These are phyloP conservation scores for Volvariella surrecta DNA, from an alignment of 1,284 basidiomycete genomes.

Conservation along the genomic window DNA sequence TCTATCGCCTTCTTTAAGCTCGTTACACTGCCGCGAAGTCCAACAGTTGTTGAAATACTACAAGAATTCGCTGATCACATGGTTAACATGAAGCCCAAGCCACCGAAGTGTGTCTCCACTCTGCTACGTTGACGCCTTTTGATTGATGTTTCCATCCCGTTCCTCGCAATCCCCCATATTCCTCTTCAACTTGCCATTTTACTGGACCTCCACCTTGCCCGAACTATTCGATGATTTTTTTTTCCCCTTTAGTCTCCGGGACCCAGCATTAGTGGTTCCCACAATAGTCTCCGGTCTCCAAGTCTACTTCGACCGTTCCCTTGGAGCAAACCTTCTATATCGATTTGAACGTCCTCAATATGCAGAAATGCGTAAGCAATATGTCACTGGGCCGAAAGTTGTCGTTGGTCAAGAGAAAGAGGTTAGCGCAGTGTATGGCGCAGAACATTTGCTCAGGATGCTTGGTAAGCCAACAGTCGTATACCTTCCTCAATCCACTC, in stretches of 20 bases:
- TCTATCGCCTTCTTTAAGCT: conserved; percentile 44
- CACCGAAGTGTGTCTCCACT: conserved; percentile 33
- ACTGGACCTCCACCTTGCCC: not conserved
- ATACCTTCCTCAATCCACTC: not conserved
- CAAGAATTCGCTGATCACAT: conserved; percentile 72
- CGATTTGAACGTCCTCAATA: conserved; percentile 94
- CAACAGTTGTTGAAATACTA: conserved; percentile 75
- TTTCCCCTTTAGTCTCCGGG: conserved; percentile 42
- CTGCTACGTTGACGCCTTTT: not conserved
- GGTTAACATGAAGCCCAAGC: conserved; percentile 42
- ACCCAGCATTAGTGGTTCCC: conserved; percentile 54
- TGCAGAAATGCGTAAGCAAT: conserved; percentile 71
- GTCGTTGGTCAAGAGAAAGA: conserved; percentile 68
- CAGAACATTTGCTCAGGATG: conserved; percentile 89
- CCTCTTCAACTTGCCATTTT: too few relatives aligned
- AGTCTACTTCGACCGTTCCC: conserved; percentile 88
- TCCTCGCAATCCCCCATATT: conserved; percentile 1
- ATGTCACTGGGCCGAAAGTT: conserved; percentile 65
- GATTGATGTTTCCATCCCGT: not conserved
- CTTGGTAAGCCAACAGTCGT: conserved; percentile 70
- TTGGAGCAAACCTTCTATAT: conserved; percentile 90
- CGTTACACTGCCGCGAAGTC: conserved; percentile 78
- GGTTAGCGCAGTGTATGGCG: conserved; percentile 90
- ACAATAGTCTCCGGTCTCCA: conserved; percentile 88
- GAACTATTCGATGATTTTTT: too few relatives aligned